phyloP scores from a whole-genome alignment of 345 rosid genomes.

The Salix caprea region DNA sequence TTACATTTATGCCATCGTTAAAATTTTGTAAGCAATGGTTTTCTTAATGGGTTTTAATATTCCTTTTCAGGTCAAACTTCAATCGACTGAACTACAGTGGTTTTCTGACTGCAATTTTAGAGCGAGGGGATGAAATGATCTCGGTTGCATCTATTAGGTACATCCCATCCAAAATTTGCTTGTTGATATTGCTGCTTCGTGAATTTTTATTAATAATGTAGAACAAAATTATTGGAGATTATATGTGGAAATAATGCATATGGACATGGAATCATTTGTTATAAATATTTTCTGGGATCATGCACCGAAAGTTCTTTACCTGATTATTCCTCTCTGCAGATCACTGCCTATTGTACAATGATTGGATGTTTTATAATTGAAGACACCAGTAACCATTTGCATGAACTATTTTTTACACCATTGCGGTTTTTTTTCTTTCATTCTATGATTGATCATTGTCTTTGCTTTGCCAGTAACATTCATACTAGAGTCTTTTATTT shows the following conservation, averaged over 20 bases:
- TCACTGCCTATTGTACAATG: background rate
- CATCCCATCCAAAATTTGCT: slow-evolving; percentile 2
- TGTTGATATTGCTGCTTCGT: background rate
- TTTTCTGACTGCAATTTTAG: slow-evolving; percentile 73
- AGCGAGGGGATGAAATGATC: slow-evolving; percentile 79
- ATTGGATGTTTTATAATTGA: background rate
- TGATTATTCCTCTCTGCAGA: background rate
- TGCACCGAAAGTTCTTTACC: background rate
- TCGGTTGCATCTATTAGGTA: slow-evolving; percentile 91
- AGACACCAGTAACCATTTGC: background rate
- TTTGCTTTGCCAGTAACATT: background rate
- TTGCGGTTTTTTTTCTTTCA: background rate
- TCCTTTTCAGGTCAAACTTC: slow-evolving; percentile 72
- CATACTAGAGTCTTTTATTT: background rate
- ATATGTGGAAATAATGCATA: slow-evolving; percentile 1
- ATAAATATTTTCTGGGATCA: background rate
- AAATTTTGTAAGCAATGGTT: background rate
- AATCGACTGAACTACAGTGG: slow-evolving; percentile 67
- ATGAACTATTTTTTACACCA: background rate
- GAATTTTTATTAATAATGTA: background rate
- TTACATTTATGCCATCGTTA: background rate
- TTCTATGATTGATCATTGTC: background rate
- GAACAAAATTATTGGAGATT: background rate
- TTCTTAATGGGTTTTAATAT: background rate
- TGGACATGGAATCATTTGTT: background rate